Conservation (phyloP, 495 filamentous ascomycete genomes). For the Penicillium dipodomyicola region DNA sequence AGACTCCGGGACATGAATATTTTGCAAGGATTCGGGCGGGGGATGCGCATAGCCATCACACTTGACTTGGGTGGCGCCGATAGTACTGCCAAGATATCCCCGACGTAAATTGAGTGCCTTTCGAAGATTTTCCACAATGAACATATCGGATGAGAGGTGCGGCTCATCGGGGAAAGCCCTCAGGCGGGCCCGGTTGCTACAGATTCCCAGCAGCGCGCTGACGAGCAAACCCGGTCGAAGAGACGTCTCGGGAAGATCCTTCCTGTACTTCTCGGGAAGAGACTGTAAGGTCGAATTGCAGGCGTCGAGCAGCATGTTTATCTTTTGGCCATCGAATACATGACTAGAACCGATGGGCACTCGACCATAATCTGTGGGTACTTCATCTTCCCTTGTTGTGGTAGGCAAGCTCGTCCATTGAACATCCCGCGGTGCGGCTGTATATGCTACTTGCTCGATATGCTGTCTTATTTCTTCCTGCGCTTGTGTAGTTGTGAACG, state of each 20-base stretch:
- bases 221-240: neutral
- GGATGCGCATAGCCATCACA: neutral
- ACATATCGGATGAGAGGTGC: neutral
- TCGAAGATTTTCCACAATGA: neutral
- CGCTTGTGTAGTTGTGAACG: neutral
- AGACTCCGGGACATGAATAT: neutral
- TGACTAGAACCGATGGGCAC: neutral
- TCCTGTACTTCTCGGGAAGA: neutral
- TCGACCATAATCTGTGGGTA: neutral
- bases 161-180: neutral
- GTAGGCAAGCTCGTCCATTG: neutral
- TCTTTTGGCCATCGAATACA: neutral
- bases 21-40: neutral
- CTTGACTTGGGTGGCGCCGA: neutral
- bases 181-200: neutral
- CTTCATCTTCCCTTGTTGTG: neutral
- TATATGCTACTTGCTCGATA: neutral
- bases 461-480: neutral
- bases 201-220: neutral
- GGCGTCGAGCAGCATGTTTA: neutral
- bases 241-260: neutral
- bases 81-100: neutral
- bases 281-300: neutral
- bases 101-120: neutral
- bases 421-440: neutral